Evolutionary conservation across 345 rosid species (phyloP), one percentile per base, ranked within the genome.

Genomic region (Hibiscus tridactylites): DNA sequence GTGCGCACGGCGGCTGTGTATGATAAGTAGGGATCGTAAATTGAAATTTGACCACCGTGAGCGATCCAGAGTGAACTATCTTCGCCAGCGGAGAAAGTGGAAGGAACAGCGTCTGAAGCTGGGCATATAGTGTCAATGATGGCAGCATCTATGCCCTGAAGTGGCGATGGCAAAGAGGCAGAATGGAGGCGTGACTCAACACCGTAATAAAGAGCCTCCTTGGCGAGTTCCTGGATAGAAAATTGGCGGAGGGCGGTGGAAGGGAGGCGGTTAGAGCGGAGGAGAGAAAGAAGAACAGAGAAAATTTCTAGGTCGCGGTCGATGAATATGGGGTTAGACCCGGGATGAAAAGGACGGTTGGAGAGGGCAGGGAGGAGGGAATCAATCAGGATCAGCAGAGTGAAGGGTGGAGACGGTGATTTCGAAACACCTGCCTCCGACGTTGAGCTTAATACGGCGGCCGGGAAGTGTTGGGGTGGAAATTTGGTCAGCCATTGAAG

Each of bases 251-350:
- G 70, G 68, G 89, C 83, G 46, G 86, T 77, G 64, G 98, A 86
- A 11, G 96, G 97, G 39, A 91, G 87, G 49, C 84, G 84, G 56
- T 80, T 78, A 29, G 96, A 83, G n/a, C 98, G 97, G 77, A 94
- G 91, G 54, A 94, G 88, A 53, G 85, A 86, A 71, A 94, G 93
- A 56, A 94, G 82, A 57, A 81, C 88, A 29, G 97, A 84, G 90
- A 94, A 94, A 29, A 94, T 79, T 60, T 92, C 92, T 8, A 97
- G 97, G 74, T 94, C 99, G 2, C 99, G 97, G 79, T 94, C 99
- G 58, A 91, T 85, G 81, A 94, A 94, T 37, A 90, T 54, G 5
- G 80, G 78, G 31, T 82, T 85, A 17, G 46, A 42, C 0, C 46
- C 11, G 7, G 12, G 46, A 42, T 9, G 11, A 9, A 68, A 10